phyloP scores from a whole-genome alignment of 768 basidiomycete genomes.

The Rhodotorula babjevae region DNA sequence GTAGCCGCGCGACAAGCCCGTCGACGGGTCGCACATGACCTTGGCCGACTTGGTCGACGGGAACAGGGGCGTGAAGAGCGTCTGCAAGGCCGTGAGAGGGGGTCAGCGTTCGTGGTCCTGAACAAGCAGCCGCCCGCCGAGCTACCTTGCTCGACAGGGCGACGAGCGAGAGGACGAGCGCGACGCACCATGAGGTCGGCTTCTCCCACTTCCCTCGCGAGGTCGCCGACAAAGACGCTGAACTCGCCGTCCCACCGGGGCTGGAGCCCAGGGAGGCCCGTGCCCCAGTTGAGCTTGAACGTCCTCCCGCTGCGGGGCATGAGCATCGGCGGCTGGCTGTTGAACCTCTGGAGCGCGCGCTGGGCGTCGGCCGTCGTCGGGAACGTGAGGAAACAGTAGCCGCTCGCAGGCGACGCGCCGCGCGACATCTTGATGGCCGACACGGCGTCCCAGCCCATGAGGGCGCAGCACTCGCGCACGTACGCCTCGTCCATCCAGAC shows the following conservation, averaged over 20 bases:
- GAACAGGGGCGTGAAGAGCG: constrained; percentile 74
- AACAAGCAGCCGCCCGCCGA: no score
- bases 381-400: constrained; percentile 84
- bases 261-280: constrained; percentile 41
- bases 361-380: constrained; percentile 65
- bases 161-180: neutral
- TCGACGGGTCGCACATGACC: constrained; percentile 63
- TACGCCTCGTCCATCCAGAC: constrained; percentile 98
- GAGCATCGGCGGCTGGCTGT: constrained; percentile 49
- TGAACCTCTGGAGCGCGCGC: constrained; percentile 66
- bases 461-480: constrained; percentile 73
- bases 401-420: constrained; percentile 63
- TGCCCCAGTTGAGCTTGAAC: constrained; percentile 56
- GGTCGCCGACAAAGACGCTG: constrained; percentile 89
- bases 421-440: constrained; percentile 61
- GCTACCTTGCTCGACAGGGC: no score
- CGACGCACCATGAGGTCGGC: constrained; percentile 88
- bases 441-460: constrained; percentile 74
- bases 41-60: constrained; percentile 82
- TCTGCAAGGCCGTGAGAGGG: constrained; percentile 1
- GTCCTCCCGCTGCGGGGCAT: constrained; percentile 85
- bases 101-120: neutral
- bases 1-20: constrained; percentile 82
- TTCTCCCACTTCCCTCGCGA: constrained; percentile 87
- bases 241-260: constrained; percentile 57